Evolutionary conservation across 768 basidiomycete species (phyloP), one percentile per base, ranked within the genome.

Genomic region (Rhizopogon vulgaris): DNA sequence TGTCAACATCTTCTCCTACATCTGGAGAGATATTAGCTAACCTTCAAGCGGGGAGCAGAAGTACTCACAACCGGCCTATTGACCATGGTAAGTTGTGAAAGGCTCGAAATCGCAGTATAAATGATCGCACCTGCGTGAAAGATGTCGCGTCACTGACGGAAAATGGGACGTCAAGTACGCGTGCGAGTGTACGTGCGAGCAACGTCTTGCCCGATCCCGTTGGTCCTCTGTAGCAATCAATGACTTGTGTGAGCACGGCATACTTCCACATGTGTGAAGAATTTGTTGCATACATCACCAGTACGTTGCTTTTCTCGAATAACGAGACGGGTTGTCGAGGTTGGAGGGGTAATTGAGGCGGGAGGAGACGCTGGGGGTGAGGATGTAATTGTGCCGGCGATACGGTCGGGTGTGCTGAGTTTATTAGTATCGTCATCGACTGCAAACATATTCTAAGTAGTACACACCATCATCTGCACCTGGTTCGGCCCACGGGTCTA

Each of bases 1-100:
- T 87, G 55, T 98, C 95, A 7, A 96, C 94, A 63, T 98, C 95
- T 63, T 96, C 95, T 57, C 94, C 94, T 41, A 98, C 91, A 70
- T 96, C 90, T 93, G 58, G 27, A 46, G 15, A 41, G 30, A 47
- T 34, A 54, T 60, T 22, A 59, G 56, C 37, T 42, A 3, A 28
- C 12, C 32, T 34, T 34, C 45, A 34, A 15, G 14, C 4, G 45
- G 15, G 30, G 14, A 22, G 32, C 41, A 46, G 18, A n/a, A 42
- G 43, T 45, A 75, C 84, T 66, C 42, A 87, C 87, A 88, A 67
- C 86, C 86, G 9, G 85, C 85, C 85, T 89, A 41, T 32, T 2
- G 17, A 63, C 52, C 48, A 52, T 49, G 37, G 49, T 54, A n/a
- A 59, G 17, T 47, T 28, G 46, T 46, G 28, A 39, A 18, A 24